phyloP scores from a whole-genome alignment of 257 asterid genomes.

The Lavandula angustifolia region DNA sequence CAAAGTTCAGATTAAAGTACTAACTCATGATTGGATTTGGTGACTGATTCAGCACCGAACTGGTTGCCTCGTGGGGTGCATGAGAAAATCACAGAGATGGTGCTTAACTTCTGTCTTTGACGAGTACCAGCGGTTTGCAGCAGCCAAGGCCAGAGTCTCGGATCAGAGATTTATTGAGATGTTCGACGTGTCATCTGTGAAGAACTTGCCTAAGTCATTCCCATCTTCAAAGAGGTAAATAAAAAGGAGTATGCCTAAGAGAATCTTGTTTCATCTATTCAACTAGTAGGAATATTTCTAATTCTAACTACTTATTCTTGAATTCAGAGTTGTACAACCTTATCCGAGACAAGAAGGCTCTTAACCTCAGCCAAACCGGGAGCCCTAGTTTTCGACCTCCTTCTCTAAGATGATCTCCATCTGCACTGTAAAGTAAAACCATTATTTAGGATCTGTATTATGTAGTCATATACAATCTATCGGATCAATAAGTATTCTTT shows the following conservation, averaged over 20 bases:
- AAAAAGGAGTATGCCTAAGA: constrained; percentile 16
- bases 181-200: constrained; percentile 63
- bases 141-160: constrained; percentile 77
- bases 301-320: background rate
- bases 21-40: constrained; percentile 19
- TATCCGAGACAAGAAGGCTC: constrained; percentile 5
- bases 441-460: constrained; percentile 19
- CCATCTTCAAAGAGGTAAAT: constrained; percentile 55
- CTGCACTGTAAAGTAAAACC: constrained; percentile 17
- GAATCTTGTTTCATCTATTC: constrained; percentile 9
- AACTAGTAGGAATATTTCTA: background rate
- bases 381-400: background rate
- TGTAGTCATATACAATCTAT: constrained; percentile 10
- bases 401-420: constrained; percentile 1
- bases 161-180: constrained; percentile 90
- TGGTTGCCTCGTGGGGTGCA: constrained; percentile 87
- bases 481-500: background rate
- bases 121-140: constrained; percentile 88
- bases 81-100: constrained; percentile 82
- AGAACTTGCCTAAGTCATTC: constrained; percentile 46
- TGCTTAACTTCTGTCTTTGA: constrained; percentile 80
- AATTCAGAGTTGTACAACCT: constrained; percentile 1
- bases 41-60: constrained; percentile 68
- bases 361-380: background rate
- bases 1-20: background rate